Conservation (phyloP, 2,329 filamentous ascomycete species). For the Sporothrix dimorphospora region DNA sequence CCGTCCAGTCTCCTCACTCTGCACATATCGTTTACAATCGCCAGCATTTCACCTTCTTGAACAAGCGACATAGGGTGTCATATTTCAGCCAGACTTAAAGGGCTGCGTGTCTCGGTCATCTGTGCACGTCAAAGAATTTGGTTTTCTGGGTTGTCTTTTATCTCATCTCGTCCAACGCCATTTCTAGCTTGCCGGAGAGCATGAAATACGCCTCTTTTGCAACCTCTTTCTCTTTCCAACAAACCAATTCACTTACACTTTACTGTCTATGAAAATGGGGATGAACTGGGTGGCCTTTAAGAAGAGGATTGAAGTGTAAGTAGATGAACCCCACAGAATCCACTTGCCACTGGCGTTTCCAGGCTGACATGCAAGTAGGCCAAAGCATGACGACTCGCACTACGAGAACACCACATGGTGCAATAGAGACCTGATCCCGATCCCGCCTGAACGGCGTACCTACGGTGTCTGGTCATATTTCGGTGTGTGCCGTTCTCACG, state of each 20-base stretch:
- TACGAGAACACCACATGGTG: constrained; percentile 54
- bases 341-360: not conserved
- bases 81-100: not conserved
- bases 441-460: constrained; percentile 49
- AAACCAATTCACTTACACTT: not conserved
- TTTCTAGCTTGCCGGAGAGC: too few relatives aligned
- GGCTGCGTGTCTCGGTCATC: not conserved
- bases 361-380: constrained; percentile 1
- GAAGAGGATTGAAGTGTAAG: constrained; percentile 21
- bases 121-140: not conserved
- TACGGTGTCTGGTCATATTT: constrained; percentile 36
- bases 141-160: not conserved
- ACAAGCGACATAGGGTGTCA: not conserved
- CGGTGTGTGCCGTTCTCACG: constrained; percentile 2
- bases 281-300: constrained; percentile 15
- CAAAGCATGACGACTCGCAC: constrained; percentile 22
- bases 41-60: not conserved
- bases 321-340: not conserved
- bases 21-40: not conserved
- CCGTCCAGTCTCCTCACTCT: not conserved
- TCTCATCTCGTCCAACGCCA: not conserved
- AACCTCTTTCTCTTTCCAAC: not conserved
- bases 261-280: not conserved
- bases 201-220: not conserved
- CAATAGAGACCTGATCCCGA: constrained; percentile 49